phyloP scores from a whole-genome alignment of 805 yeast genomes.

The Yarrowia sp. region DNA sequence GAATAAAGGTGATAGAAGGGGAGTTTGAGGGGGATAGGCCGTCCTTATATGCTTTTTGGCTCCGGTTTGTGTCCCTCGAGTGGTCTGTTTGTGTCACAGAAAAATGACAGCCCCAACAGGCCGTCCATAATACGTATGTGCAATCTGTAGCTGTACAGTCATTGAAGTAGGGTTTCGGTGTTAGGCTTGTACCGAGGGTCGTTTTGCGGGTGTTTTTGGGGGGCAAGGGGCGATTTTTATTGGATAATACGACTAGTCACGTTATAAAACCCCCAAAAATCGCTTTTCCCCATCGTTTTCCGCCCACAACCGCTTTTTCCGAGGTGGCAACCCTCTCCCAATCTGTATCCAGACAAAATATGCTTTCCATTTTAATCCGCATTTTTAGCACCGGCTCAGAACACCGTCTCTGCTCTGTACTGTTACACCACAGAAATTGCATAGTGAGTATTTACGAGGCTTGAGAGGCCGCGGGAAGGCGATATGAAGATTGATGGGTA shows the following conservation, averaged over 20 bases:
- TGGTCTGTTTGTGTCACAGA: not conserved
- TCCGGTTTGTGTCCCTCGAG: not conserved
- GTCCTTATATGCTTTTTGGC: not conserved
- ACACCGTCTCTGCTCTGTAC: constrained; percentile 13
- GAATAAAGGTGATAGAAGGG: too few species aligned
- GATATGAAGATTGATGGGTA: too few species aligned
- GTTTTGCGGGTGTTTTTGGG: too few species aligned
- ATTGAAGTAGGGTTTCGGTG: constrained; percentile 11
- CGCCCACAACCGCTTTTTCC: not conserved
- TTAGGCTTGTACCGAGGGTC: not conserved
- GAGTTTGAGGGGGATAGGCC: too few species aligned
- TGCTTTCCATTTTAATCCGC: constrained; percentile 20
- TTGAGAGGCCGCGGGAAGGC: too few species aligned
- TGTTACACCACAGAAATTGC: constrained; percentile 23
- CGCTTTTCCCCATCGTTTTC: not conserved
- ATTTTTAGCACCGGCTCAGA: constrained; percentile 14
- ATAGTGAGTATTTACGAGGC: constrained; percentile 21
- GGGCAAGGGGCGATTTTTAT: too few species aligned
- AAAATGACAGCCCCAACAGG: not conserved
- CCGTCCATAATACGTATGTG: constrained; percentile 10
- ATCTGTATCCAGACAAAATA: constrained; percentile 1
- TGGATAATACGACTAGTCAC: too few species aligned
- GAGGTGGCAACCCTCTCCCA: not conserved
- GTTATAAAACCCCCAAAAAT: too few species aligned
- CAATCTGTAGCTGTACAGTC: too few species aligned